Conservation (phyloP, 768 basidiomycete species). For the Guyanaporus albipodus region DNA sequence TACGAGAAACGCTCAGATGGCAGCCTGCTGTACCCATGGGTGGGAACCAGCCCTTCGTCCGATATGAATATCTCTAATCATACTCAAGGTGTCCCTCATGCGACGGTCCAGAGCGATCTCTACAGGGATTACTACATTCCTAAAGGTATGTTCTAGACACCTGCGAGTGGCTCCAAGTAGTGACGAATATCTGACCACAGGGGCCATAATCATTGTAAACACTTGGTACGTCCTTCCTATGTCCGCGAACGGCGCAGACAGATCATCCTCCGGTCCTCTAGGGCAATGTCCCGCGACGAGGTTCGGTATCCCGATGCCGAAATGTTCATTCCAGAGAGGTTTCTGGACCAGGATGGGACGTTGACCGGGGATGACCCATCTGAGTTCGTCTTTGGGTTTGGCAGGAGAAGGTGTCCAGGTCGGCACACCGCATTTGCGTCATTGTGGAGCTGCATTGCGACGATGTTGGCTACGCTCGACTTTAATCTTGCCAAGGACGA, state of each 20-base stretch:
- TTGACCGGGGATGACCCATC: slow-evolving; percentile 8
- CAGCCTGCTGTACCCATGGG: neutral
- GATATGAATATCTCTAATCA: neutral
- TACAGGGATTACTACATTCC: neutral
- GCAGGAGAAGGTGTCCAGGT: slow-evolving; percentile 15
- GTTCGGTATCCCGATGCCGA: slow-evolving; percentile 15
- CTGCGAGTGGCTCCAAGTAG: neutral
- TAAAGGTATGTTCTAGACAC: neutral
- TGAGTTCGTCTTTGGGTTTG: slow-evolving; percentile 17
- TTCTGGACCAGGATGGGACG: slow-evolving; percentile 5
- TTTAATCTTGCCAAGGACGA: slow-evolving; percentile 12
- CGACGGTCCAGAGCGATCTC: neutral
- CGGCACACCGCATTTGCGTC: slow-evolving; percentile 6
- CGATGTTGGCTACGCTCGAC: slow-evolving; percentile 20
- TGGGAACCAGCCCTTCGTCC: no score
- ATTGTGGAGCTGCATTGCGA: slow-evolving; percentile 11
- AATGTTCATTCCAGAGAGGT: slow-evolving; percentile 13
- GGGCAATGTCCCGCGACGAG: slow-evolving; percentile 19
- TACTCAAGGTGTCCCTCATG: neutral
- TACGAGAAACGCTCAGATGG: neutral
- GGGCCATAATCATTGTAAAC: neutral
- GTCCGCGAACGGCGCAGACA: no score
- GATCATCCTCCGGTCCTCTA: no score
- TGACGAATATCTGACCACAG: neutral
- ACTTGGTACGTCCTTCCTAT: neutral